These are phyloP conservation scores for Aspergillus vadensis DNA, from an alignment of 2,329 filamentous ascomycete genomes.

Conservation along the genomic window DNA sequence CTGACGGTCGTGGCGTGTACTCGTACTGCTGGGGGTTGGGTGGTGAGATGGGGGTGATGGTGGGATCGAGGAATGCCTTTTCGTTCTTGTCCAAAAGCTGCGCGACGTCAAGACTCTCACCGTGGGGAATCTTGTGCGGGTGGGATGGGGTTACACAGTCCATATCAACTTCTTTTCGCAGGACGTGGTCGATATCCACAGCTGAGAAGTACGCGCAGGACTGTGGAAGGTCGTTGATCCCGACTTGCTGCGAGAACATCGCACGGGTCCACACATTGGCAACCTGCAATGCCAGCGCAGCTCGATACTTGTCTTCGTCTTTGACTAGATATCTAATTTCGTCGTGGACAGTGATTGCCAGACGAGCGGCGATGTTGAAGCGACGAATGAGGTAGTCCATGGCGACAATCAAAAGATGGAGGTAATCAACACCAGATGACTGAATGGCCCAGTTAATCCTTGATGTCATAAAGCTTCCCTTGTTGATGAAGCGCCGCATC, in stretches of 20 bases:
- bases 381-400: constrained; percentile 92
- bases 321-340: constrained; percentile 94
- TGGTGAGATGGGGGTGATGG: constrained; percentile 58
- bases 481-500: constrained; percentile 82
- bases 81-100: constrained; percentile 74
- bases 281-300: constrained; percentile 89
- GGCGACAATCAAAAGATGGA: constrained; percentile 85
- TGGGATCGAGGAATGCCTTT: constrained; percentile 68
- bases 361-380: constrained; percentile 80
- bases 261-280: constrained; percentile 95
- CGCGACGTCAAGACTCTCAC: constrained; percentile 82
- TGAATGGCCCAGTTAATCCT: constrained; percentile 99
- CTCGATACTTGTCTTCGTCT: constrained; percentile 80
- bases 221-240: constrained; percentile 92
- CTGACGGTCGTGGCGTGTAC: constrained; percentile 72
- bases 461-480: constrained; percentile 89
- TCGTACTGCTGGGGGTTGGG: constrained; percentile 63
- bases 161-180: constrained; percentile 99
- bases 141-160: constrained; percentile 93
- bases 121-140: constrained; percentile 72
- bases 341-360: constrained; percentile 94
- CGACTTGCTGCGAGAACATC: constrained; percentile 96
- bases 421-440: constrained; percentile 93
- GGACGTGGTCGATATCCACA: constrained; percentile 89
- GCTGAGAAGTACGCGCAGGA: constrained; percentile 94